Percentiles rank a stretch among this genome's conserved stretches.
phyloP scores from a whole-genome alignment of 2,329 filamentous ascomycete species.

The Diaporthe helianthi region DNA sequence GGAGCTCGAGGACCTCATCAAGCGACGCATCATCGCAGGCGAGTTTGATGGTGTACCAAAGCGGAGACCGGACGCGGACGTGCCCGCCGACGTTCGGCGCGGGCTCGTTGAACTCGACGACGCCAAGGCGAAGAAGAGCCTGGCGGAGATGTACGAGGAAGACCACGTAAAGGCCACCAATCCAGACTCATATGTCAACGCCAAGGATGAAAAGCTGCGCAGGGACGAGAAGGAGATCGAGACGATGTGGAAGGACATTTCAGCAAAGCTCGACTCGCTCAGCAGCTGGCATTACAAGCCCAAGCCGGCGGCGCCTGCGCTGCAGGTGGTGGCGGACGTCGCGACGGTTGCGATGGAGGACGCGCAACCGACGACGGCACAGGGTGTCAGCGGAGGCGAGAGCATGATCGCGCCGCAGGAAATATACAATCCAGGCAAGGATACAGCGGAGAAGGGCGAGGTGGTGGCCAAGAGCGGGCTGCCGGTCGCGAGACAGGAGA shows the following conservation, averaged over 20 bases:
- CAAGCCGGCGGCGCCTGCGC: slow-evolving; percentile 78
- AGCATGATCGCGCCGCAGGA: slow-evolving; percentile 93
- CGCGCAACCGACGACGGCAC: slow-evolving; percentile 83
- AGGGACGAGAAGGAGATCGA: slow-evolving; percentile 86
- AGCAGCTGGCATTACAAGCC: slow-evolving; percentile 96
- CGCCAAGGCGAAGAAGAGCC: slow-evolving; percentile 82
- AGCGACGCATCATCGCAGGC: slow-evolving; percentile 85
- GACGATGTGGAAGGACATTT: slow-evolving; percentile 81
- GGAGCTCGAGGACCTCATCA: slow-evolving; percentile 91
- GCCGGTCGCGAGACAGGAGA: slow-evolving; percentile 82
- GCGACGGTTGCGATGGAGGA: slow-evolving; percentile 96
- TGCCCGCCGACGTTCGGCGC: slow-evolving; percentile 67
- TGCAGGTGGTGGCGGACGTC: slow-evolving; percentile 88
- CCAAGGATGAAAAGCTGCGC: slow-evolving; percentile 80
- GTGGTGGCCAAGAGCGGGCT: slow-evolving; percentile 79
- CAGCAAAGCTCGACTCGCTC: slow-evolving; percentile 82
- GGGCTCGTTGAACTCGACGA: slow-evolving; percentile 85
- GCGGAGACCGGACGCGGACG: slow-evolving; percentile 76
- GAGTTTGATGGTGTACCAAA: slow-evolving; percentile 93
- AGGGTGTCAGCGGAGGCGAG: slow-evolving; percentile 71
- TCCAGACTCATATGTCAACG: slow-evolving; percentile 79
- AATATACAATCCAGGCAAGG: slow-evolving; percentile 82
- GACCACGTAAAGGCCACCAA: slow-evolving; percentile 83
- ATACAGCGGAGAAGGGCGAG: slow-evolving; percentile 70
- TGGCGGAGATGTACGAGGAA: slow-evolving; percentile 94